Evolutionary conservation across 345 rosid genomes (phyloP), one percentile per base, ranked within the genome.

Genomic region (Aquilaria sinensis): DNA sequence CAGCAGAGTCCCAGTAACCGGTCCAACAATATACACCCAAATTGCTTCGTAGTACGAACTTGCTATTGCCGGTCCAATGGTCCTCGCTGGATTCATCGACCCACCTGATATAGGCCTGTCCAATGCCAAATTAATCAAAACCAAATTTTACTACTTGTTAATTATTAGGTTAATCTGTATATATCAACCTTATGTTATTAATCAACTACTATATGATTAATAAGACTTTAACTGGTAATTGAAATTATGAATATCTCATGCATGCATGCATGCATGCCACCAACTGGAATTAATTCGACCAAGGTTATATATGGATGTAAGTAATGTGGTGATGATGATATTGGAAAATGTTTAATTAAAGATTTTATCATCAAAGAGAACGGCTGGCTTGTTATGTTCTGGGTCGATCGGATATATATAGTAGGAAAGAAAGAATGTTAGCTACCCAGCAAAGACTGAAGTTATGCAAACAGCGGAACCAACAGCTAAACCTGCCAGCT

Each of bases 71-170:
- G 76, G 85, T 62, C 80, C 83, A 29, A 82, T 31, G 66, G 78
- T 74, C 75, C 79, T 84, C 51, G 81, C 85, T 31, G 87, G 92
- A 73, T 80, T 80, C 85, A 78, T 82, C 31, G 87, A 83, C 65
- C 84, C 87, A 59, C 84, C 83, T 14, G 77, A 77, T 57, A 79
- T 63, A 54, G 78, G 85, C 53, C 74, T 85, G 83, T 37, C 8
- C 43, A 37, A 1, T 23, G 23, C 23, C 23, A 23, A 23, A 23
- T 23, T 23, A 23, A 23, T 23, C 23, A 23, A 23, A 67, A 31
- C 43, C 66, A 70, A n/a, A 69, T 53, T 41, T 57, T 52, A n/a
- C 59, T 33, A 51, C 58, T 61, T 15, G 66, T 52, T 72, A 64
- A 56, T 43, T 47, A 1, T 7, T n/a, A 6, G 30, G 9, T 12